Evolutionary conservation across 768 basidiomycete genomes (phyloP).

Genomic region (Podaxis sp.): DNA sequence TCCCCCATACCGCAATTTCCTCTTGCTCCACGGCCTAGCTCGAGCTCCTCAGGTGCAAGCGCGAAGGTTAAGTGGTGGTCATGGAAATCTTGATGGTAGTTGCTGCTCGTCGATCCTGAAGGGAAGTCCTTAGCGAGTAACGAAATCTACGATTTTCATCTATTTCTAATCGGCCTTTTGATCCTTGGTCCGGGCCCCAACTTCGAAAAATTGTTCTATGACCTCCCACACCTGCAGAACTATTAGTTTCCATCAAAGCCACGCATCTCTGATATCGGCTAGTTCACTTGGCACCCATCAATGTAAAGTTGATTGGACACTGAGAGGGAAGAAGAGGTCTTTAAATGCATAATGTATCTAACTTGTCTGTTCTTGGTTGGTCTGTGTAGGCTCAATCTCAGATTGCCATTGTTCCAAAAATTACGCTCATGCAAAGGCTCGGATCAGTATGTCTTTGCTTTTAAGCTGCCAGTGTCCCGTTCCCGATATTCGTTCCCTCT

Average conservation of each 20-base stretch:
- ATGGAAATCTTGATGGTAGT: conserved; percentile 2
- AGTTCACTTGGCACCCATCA: background rate
- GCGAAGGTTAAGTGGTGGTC: conserved; percentile 1
- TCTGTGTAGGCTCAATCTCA: background rate
- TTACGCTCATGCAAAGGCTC: background rate
- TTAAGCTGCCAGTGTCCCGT: background rate
- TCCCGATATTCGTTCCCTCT: background rate
- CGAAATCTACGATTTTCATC: background rate
- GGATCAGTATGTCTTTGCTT: background rate
- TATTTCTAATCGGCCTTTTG: background rate
- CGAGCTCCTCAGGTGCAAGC: background rate
- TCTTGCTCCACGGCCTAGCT: background rate
- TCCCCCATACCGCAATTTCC: background rate
- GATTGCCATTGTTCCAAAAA: conserved; percentile 4
- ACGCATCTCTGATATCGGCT: background rate
- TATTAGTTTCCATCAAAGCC: background rate
- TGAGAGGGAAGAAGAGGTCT: background rate
- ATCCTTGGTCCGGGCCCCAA: background rate
- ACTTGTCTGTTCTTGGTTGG: background rate
- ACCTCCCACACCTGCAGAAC: background rate
- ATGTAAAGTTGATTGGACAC: background rate
- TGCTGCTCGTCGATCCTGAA: too few relatives aligned
- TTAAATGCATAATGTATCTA: background rate
- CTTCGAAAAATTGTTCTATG: background rate
- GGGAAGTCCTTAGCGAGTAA: background rate